These are phyloP conservation scores for Cercospora citrullina DNA, from an alignment of 2,329 filamentous ascomycete species.

Conservation along the genomic window DNA sequence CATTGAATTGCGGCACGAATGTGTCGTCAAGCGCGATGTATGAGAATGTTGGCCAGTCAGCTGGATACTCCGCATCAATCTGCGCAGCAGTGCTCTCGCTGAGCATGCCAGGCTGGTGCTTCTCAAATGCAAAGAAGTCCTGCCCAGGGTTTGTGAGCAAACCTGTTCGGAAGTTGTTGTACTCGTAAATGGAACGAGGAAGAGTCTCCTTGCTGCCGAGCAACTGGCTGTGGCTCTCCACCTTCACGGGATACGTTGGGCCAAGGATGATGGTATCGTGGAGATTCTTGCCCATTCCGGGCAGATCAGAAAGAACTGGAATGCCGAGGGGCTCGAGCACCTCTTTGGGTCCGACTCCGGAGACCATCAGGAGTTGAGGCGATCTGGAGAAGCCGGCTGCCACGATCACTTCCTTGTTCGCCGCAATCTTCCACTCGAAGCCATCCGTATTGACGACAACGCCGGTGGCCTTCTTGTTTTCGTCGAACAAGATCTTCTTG, in stretches of 20 bases:
- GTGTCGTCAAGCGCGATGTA: slow-evolving; percentile 3
- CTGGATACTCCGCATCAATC: slow-evolving; percentile 3
- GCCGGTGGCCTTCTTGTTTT: slow-evolving; percentile 32
- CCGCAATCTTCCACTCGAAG: slow-evolving; percentile 18
- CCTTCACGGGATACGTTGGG: slow-evolving; percentile 16
- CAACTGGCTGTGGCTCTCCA: slow-evolving; percentile 11
- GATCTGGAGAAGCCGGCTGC: slow-evolving; percentile 48
- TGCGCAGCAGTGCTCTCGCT: slow-evolving; percentile 2
- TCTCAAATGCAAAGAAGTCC: slow-evolving; percentile 21
- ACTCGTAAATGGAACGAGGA: slow-evolving; percentile 17
- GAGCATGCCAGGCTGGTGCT: slow-evolving; percentile 10
- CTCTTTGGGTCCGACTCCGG: slow-evolving; percentile 25
- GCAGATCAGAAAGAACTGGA: slow-evolving; percentile 22
- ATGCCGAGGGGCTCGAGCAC: slow-evolving; percentile 24
- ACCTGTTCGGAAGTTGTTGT: slow-evolving; percentile 23
- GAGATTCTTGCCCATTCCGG: slow-evolving; percentile 26
- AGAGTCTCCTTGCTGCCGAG: slow-evolving; percentile 5
- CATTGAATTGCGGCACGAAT: slow-evolving; percentile 2
- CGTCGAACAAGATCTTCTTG: slow-evolving; percentile 37
- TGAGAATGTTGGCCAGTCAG: slow-evolving; percentile 20
- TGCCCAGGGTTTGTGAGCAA: slow-evolving; percentile 18
- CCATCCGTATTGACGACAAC: slow-evolving; percentile 21
- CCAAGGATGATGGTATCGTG: slow-evolving; percentile 22
- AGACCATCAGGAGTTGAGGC: slow-evolving; percentile 40
- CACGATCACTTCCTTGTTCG: slow-evolving; percentile 47